Percentiles rank a stretch among this genome's conserved stretches.
Conservation (phyloP, 2,329 filamentous ascomycete genomes). For the Endoconidiophora polonica region DNA sequence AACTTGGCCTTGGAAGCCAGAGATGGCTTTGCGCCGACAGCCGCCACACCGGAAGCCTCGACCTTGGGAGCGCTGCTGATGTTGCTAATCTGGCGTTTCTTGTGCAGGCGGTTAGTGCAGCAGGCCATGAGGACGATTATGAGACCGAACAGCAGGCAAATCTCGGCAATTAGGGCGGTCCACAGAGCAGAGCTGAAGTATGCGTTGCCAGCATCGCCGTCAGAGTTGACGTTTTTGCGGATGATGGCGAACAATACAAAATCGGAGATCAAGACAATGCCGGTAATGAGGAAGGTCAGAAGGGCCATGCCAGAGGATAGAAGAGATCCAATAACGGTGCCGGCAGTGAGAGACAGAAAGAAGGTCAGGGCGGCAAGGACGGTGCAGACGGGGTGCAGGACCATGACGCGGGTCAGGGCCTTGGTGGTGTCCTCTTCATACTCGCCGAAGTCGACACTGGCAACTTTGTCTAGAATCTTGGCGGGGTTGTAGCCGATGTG, state of each 20-base stretch:
- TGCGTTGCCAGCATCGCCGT: conserved; percentile 25
- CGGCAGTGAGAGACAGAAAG: conserved; percentile 34
- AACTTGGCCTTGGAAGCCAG: conserved; percentile 7
- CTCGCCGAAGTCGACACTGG: conserved; percentile 25
- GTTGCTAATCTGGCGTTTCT: conserved; percentile 16
- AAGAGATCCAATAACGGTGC: conserved; percentile 33
- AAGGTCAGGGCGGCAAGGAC: conserved; percentile 42
- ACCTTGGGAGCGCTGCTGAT: background rate
- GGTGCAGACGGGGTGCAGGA: conserved; percentile 44
- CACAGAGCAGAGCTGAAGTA: conserved; percentile 39
- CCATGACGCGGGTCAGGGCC: conserved; percentile 39
- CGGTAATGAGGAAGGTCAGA: conserved; percentile 31
- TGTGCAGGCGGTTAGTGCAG: conserved; percentile 32
- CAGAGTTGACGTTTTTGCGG: conserved; percentile 33
- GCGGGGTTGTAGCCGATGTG: conserved; percentile 41
- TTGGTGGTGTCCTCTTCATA: conserved; percentile 28
- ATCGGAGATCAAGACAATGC: conserved; percentile 36
- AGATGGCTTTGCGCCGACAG: background rate
- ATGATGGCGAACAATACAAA: conserved; percentile 41
- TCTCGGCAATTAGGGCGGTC: conserved; percentile 39
- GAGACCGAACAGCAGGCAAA: conserved; percentile 37
- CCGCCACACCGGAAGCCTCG: background rate
- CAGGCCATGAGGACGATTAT: conserved; percentile 45
- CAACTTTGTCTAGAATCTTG: conserved; percentile 24
- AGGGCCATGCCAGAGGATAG: conserved; percentile 32